Base-by-base conservation (phyloP, 2,329 filamentous ascomycete species). In the Cladosporium austrohemisphaericum region DNA sequence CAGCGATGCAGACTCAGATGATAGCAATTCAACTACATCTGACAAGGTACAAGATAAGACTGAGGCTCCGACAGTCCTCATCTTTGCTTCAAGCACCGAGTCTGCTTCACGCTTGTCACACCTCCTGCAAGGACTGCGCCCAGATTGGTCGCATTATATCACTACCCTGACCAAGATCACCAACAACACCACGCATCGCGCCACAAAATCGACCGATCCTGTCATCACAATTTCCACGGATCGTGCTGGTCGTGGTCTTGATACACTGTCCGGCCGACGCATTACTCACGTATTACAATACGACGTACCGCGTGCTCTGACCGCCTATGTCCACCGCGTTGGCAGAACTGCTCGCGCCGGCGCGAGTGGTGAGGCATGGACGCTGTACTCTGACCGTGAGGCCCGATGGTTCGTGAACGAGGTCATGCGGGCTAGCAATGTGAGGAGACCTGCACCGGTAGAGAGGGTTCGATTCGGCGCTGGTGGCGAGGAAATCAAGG, bases 21-120 rank as follows among this genome's bases (percentile, higher is more conserved):
- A 38, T 1, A 19, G 31, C 5, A 31, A 16, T 14, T 23, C 26
- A 5, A 18, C 43, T 20, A 26, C 32, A n/a, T 20, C 25, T 5
- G 25, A 16, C 23, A 14, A 47, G 5, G 41, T 25, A 2, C 28
- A 45, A n/a, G 5, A 13, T 2, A 18, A 8, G 9, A 26, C 37
- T 19, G 13, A 23, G 20, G 53, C 57, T 16, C 65, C 65, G 13
- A 73, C 69, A 4, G 81, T 85, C 9, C 76, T 97, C 28, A 83
- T 97, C 56, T 97, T 97, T 66, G 91, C 90, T 38, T 89, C 89
- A 60, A 94, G 88, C 50, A 95, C 92, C 64, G 90, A 95, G 66
- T 82, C 85, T 14, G 88, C 92, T 1, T 78, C 87, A n/a, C 86
- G 93, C 51, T 78, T 97, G n/a, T 83, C 86, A 1, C 85, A 88